Evolutionary conservation across 176 grass and related monocot species (phyloP), one percentile per base, ranked within the genome.

Genomic region (Carex cristatella): DNA sequence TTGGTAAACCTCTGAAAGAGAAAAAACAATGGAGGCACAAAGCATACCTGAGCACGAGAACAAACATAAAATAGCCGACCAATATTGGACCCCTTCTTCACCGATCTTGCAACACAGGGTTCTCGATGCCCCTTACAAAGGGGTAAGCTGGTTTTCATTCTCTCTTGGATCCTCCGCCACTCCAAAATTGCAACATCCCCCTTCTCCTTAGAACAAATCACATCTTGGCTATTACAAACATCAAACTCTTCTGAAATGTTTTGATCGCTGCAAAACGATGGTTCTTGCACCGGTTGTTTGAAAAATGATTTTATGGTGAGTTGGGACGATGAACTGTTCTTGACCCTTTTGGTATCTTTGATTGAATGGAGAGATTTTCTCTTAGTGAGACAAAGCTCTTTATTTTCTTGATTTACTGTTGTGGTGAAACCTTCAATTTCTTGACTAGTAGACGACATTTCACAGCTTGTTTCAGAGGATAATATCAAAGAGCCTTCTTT

Each of bases 61-160:
- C 96, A 98, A 32, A 98, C 96, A 92, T 98, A 95, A 89, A 98
- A 98, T 54, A 89, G 87, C 44, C 91, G 90, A 51, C 96, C 96
- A 16, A 85, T 90, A 87, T 98, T 94, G 48, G 90, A 73, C 10
- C 96, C 96, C 85, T 98, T 98, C 88, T 95, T 98, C 53, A 98
- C 96, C 68, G 91, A 94, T 79, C 96, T 98, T 32, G 96, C 85
- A 65, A 98, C 92, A 85, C 93, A 98, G 86, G 95, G 95, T 92
- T 98, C 95, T 85, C 71, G 72, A 89, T 98, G 95, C 23, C 95
- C 93, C 90, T 94, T 98, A 86, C 95, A 98, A 61, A 90, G 85
- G 68, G 95, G 93, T 58, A 94, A 81, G 37, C 89, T 98, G 89
- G 85, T 95, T 82, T 98, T 94, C 95, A 98, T 98, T 86, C 88